These are phyloP conservation scores for Phaffomyces thermotolerans DNA, from an alignment of 805 yeast genomes.

Conservation along the genomic window DNA sequence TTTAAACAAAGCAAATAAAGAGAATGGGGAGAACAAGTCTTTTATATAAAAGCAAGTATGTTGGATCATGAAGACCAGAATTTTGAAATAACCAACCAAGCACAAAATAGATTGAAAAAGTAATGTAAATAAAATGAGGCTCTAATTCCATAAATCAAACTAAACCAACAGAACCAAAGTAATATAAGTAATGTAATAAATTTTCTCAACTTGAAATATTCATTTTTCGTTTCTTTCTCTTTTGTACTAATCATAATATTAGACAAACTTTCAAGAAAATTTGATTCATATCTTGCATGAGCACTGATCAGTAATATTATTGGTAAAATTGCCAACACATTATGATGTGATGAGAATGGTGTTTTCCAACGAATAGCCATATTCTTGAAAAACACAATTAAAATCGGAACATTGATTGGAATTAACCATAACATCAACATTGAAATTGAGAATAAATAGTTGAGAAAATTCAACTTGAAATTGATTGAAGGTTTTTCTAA, in stretches of 20 bases:
- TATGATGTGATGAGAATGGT: conserved; percentile 83
- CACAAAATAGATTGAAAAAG: conserved; percentile 56
- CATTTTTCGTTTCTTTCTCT: conserved; percentile 6
- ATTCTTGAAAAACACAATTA: conserved; percentile 78
- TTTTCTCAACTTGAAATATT: background rate
- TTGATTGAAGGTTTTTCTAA: background rate
- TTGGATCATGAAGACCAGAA: conserved; percentile 13
- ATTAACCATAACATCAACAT: conserved; percentile 69
- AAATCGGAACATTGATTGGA: conserved; percentile 71
- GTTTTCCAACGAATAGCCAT: conserved; percentile 72
- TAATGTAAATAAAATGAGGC: conserved; percentile 84
- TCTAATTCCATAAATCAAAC: conserved; percentile 67
- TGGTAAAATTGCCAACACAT: conserved; percentile 69
- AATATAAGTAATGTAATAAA: conserved; percentile 30
- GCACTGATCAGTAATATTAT: conserved; percentile 39
- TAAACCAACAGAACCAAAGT: conserved; percentile 49
- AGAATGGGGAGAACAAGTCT: too few relatives aligned
- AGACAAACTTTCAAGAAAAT: conserved; percentile 24
- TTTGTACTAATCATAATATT: background rate
- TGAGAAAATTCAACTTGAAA: conserved; percentile 30
- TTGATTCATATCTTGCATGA: conserved; percentile 7
- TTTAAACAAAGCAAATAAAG: too few relatives aligned
- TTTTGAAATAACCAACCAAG: conserved; percentile 35
- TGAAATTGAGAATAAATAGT: conserved; percentile 56
- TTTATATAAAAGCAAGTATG: too few relatives aligned